Conservation (phyloP, 768 basidiomycete genomes). For the Boletales sp. region DNA sequence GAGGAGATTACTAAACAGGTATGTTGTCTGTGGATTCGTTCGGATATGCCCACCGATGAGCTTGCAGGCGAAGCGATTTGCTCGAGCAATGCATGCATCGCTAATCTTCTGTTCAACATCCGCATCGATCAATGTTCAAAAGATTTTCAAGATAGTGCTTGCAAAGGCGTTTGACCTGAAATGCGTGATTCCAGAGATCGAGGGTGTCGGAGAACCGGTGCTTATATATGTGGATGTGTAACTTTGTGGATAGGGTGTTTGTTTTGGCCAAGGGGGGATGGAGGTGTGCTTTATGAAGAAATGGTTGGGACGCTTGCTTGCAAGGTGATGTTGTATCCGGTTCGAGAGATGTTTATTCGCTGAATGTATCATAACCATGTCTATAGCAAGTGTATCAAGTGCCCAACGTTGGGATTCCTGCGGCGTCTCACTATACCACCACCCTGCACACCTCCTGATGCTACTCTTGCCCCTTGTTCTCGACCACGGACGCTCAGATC, state of each 20-base stretch:
- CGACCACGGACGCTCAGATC: slow-evolving; percentile 16
- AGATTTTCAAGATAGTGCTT: slow-evolving; percentile 97
- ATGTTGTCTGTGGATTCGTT: slow-evolving; percentile 17
- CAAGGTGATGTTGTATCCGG: slow-evolving; percentile 30
- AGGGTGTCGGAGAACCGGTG: slow-evolving; percentile 93
- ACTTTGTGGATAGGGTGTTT: slow-evolving; percentile 27
- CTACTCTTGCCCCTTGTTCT: slow-evolving; percentile 11
- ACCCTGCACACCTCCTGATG: slow-evolving; percentile 5
- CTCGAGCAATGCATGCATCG: slow-evolving; percentile 99
- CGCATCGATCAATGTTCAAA: slow-evolving; percentile 99
- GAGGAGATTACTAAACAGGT: slow-evolving; percentile 99
- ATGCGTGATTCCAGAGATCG: slow-evolving; percentile 97
- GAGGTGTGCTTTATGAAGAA: slow-evolving; percentile 15
- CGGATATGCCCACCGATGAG: slow-evolving; percentile 5
- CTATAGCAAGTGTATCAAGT: slow-evolving; percentile 11
- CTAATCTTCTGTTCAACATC: slow-evolving; percentile 99
- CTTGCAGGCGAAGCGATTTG: slow-evolving; percentile 89
- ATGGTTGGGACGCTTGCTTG: slow-evolving; percentile 4
- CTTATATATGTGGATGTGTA: slow-evolving; percentile 82
- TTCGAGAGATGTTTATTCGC: slow-evolving; percentile 11
- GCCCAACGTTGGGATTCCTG: slow-evolving; percentile 10
- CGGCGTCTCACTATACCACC: slow-evolving; percentile 21
- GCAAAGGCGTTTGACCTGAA: slow-evolving; percentile 98
- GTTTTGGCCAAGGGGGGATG: slow-evolving; percentile 14
- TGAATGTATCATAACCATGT: slow-evolving; percentile 17